Percentiles rank a stretch among this genome's conserved stretches.
phyloP scores from a whole-genome alignment of 768 basidiomycete species.

The Coprinellus micaceus region DNA sequence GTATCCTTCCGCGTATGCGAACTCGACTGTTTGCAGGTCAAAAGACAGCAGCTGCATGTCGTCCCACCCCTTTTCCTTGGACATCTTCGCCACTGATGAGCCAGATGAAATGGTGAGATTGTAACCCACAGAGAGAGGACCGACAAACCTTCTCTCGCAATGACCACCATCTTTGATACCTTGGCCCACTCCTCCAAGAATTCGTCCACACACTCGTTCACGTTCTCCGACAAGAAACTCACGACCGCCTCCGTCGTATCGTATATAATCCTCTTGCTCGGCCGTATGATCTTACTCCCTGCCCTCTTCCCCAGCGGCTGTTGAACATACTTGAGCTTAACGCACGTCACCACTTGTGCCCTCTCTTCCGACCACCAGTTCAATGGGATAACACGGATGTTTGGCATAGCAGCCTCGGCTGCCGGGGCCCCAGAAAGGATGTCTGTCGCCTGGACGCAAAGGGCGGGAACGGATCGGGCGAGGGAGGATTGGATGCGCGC shows the following conservation, averaged over 20 bases:
- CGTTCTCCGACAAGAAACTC: conserved; percentile 82
- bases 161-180: conserved; percentile 91
- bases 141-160: conserved; percentile 74
- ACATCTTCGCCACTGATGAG: conserved; percentile 90
- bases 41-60: conserved; percentile 85
- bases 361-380: conserved; percentile 89
- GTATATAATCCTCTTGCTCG: conserved; percentile 85
- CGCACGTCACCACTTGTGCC: conserved; percentile 82
- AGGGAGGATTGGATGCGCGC: conserved; percentile 67
- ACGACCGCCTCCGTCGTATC: conserved; percentile 87
- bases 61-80: conserved; percentile 63
- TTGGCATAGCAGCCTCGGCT: conserved; percentile 89
- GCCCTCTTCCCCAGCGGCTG: conserved; percentile 77
- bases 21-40: conserved; percentile 89
- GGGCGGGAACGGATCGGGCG: conserved; percentile 72
- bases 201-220: conserved; percentile 84
- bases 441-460: conserved; percentile 79
- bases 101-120: not conserved
- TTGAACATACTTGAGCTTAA: conserved; percentile 87
- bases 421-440: conserved; percentile 82
- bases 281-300: conserved; percentile 63
- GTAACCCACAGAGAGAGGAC: conserved; percentile 2
- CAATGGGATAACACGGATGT: conserved; percentile 82
- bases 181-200: conserved; percentile 92
- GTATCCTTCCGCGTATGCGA: conserved; percentile 80